These are phyloP conservation scores for Gyromitra esculenta DNA, from an alignment of 2,329 filamentous ascomycete species.

Conservation along the genomic window DNA sequence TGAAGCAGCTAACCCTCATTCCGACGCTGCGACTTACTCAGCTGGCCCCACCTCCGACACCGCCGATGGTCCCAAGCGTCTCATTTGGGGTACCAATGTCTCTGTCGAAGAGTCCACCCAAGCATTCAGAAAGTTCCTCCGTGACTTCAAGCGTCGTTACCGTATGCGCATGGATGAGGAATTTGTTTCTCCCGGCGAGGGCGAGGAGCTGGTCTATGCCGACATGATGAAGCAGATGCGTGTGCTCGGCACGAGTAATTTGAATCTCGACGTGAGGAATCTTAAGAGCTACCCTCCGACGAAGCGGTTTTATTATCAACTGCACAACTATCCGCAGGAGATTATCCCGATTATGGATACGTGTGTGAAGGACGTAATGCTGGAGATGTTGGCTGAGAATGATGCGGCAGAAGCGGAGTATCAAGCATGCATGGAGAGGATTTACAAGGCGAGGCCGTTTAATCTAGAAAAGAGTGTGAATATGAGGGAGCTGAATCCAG, in stretches of 20 bases:
- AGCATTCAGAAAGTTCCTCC: slow-evolving; percentile 89
- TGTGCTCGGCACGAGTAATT: slow-evolving; percentile 79
- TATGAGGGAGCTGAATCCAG: slow-evolving; percentile 90
- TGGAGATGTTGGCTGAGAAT: slow-evolving; percentile 82
- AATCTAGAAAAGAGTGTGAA: slow-evolving; percentile 88
- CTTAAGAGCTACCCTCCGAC: slow-evolving; percentile 93
- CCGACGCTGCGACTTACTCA: slow-evolving; percentile 71
- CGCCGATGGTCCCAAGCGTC: slow-evolving; percentile 80
- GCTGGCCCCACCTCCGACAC: slow-evolving; percentile 65
- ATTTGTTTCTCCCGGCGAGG: slow-evolving; percentile 73
- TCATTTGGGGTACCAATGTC: slow-evolving; percentile 98
- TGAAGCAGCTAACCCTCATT: slow-evolving; percentile 58
- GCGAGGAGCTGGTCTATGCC: slow-evolving; percentile 82
- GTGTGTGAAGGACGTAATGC: slow-evolving; percentile 89
- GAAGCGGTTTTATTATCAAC: slow-evolving; percentile 92
- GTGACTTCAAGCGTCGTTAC: slow-evolving; percentile 92
- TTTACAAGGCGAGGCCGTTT: slow-evolving; percentile 88
- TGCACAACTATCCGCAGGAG: slow-evolving; percentile 93
- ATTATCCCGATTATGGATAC: slow-evolving; percentile 98
- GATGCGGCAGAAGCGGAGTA: slow-evolving; percentile 58
- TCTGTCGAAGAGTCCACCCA: slow-evolving; percentile 89
- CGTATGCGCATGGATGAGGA: slow-evolving; percentile 92
- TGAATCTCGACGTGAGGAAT: slow-evolving; percentile 89
- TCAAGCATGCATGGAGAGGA: slow-evolving; percentile 79
- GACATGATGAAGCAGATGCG: slow-evolving; percentile 91